Evolutionary conservation across 164 flowering plant genomes (phyloP).

Genomic region (Chimonanthus praecox): DNA sequence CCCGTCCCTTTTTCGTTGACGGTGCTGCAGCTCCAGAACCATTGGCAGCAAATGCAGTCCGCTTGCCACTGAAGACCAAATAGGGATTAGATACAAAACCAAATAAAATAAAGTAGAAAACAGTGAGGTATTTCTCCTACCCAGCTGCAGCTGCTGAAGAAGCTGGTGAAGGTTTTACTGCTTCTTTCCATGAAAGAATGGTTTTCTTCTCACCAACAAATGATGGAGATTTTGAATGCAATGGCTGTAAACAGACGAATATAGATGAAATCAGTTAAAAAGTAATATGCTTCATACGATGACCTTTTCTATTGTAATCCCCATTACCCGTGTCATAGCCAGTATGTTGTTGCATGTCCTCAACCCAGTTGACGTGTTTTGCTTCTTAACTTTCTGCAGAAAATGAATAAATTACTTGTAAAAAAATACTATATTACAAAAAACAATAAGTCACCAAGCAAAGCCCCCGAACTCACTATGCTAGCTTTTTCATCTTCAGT

Average conservation of each 20-base stretch:
- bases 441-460: constrained; percentile 1
- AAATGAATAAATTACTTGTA: not conserved
- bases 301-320: not conserved
- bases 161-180: constrained; percentile 37
- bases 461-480: constrained; percentile 50
- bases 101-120: not conserved
- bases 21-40: constrained; percentile 37
- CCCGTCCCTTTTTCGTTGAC: constrained; percentile 64
- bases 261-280: not conserved
- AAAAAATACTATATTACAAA: not conserved
- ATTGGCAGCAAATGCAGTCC: constrained; percentile 45
- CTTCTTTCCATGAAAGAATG: constrained; percentile 95
- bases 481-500: constrained; percentile 67
- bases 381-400: constrained; percentile 71
- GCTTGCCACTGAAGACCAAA: constrained; percentile 50
- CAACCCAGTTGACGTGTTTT: constrained; percentile 74
- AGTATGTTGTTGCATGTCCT: constrained; percentile 88
- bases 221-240: constrained; percentile 71
- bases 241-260: constrained; percentile 26
- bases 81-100: not conserved
- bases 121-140: constrained; percentile 25
- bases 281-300: not conserved
- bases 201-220: constrained; percentile 84
- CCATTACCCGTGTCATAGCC: constrained; percentile 78
- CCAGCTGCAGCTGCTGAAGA: constrained; percentile 42